A percentile compares a stretch with the other conserved stretches of the same genome.
These are phyloP conservation scores for Saturnispora hagleri DNA, from an alignment of 805 yeast species.

Conservation along the genomic window DNA sequence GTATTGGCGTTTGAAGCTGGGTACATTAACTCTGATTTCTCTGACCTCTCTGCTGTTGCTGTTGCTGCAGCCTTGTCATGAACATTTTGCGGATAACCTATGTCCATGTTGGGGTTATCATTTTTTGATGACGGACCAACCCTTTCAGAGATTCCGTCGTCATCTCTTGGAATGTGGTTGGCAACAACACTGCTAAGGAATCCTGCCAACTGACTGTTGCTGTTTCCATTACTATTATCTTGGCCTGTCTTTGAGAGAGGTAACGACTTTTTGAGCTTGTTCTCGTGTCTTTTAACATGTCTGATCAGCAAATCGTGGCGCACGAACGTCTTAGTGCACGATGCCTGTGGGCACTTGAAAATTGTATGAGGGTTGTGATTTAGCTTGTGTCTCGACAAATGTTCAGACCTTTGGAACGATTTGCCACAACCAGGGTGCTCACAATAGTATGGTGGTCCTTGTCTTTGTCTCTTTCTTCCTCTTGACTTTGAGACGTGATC, in stretches of 20 bases:
- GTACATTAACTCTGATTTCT: not conserved
- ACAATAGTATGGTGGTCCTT: conserved; percentile 30
- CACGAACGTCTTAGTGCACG: conserved; percentile 54
- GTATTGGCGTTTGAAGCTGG: not conserved
- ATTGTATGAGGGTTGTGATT: conserved; percentile 52
- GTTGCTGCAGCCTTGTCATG: not conserved
- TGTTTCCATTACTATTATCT: not conserved
- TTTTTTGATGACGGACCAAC: not conserved
- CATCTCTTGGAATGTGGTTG: conserved; percentile 1
- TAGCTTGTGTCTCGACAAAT: conserved; percentile 52
- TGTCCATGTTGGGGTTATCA: not conserved
- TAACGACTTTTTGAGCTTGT: conserved; percentile 6
- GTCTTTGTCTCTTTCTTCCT: conserved; percentile 13
- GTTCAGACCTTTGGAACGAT: conserved; percentile 52
- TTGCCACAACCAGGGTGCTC: conserved; percentile 44
- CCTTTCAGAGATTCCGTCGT: not conserved
- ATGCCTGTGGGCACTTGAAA: conserved; percentile 37
- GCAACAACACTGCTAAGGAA: conserved; percentile 10
- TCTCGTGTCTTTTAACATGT: conserved; percentile 36
- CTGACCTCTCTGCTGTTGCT: not conserved
- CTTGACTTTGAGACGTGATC: conserved; percentile 5
- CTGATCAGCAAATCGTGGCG: conserved; percentile 46
- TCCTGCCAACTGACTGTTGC: not conserved
- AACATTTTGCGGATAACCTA: not conserved
- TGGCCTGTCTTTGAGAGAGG: not conserved